Evolutionary conservation across 805 yeast genomes (phyloP), one percentile per base, ranked within the genome.

Genomic region (Dipodascus albidus): DNA sequence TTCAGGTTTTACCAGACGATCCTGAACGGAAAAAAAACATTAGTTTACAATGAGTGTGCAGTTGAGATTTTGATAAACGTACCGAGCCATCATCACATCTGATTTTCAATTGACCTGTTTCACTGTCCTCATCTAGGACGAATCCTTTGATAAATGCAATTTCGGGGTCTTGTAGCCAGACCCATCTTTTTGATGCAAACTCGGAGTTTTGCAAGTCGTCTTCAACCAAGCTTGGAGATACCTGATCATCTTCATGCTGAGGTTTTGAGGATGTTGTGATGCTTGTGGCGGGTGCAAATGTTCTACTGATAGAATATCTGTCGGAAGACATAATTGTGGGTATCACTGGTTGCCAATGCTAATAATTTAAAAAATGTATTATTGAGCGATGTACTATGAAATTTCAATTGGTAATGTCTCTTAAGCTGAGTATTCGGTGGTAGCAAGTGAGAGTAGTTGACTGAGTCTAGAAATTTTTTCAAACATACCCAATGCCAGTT

Each of bases 101-200:
- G 53, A 74, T 70, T 63, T 74, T 65, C 58, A 79, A 61, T 49
- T 61, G 63, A 11, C 66, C 68, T 8, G 63, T 57, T 15, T 66
- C 66, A 3, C 63, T 63, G 9, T 64, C 57, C 52, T 76, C 75
- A 23, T 74, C 80, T 2, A 77, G 67, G 24, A 86, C 71, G 55
- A 74, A 74, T 0, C 86, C 95, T 59, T 80, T 80, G 50, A 73
- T 69, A 64, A 84, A 88, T 2, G 80, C 76, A 20, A 72, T 67
- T 19, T 70, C 68, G n/a, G 70, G 67, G 61, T 82, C 84, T 1
- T 87, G 81, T 22, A 87, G 73, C 96, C 96, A 88, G 1, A 87
- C 91, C 80, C 83, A 80, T 54, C 79, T 78, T 58, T 80, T 76
- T 55, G 59, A 48, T 21, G 63, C 60, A 41, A 62, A 62, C 48